A percentile compares a stretch with the other conserved stretches of the same genome.
These are phyloP conservation scores for Colletotrichum lentis DNA, from an alignment of 2,329 filamentous ascomycete species.

Conservation along the genomic window DNA sequence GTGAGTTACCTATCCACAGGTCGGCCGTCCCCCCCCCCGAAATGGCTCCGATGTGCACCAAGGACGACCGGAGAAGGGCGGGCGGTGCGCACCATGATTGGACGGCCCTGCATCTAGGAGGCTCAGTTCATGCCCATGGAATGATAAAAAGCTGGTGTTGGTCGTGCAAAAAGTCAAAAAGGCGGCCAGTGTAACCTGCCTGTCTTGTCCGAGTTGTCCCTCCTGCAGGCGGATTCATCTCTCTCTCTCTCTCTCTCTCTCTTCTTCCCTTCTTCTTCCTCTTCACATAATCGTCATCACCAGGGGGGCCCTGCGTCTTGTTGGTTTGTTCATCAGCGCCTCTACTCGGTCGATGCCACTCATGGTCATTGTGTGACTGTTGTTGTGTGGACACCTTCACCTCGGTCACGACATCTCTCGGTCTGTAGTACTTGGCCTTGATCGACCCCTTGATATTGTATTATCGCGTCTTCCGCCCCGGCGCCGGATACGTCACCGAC, in stretches of 20 bases:
- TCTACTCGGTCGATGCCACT: not conserved
- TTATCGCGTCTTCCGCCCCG: not conserved
- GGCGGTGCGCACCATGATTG: conserved; percentile 16
- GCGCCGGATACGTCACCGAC: not conserved
- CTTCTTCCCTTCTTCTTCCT: not conserved
- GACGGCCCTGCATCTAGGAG: conserved; percentile 1
- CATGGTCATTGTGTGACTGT: not conserved
- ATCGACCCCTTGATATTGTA: not conserved
- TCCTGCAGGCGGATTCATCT: conserved; percentile 1
- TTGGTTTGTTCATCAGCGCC: no score
- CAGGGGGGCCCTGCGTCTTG: no score
- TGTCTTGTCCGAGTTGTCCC: not conserved
- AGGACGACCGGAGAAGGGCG: not conserved
- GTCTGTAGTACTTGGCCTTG: no score
- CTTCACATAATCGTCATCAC: not conserved
- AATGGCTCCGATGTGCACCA: conserved; percentile 27
- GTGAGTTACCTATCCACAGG: not conserved
- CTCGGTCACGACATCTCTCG: not conserved
- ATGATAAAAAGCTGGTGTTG: not conserved
- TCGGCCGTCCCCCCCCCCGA: conserved; percentile 5
- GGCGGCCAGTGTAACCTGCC: conserved; percentile 27
- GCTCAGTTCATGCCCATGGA: not conserved
- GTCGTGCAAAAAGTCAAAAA: conserved; percentile 30
- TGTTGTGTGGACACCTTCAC: conserved; percentile 4
- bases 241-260: not conserved